phyloP scores from a whole-genome alignment of 805 yeast species.

The Zygoascus bituminiphila region DNA sequence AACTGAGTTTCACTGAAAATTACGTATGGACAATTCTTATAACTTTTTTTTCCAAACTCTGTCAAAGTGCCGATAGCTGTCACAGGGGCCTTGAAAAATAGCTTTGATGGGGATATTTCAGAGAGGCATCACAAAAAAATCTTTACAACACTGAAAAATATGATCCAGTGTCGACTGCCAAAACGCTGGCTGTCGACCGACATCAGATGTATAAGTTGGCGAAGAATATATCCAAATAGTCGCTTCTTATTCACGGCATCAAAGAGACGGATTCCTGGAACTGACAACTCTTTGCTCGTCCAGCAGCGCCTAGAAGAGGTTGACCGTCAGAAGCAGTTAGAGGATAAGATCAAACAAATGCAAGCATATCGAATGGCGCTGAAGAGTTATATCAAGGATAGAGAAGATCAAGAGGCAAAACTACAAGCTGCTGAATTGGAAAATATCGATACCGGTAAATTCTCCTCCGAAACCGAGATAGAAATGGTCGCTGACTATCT shows the following conservation, averaged over 20 bases:
- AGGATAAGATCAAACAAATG: constrained; percentile 13
- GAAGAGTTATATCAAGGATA: constrained; percentile 8
- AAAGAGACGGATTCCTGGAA: background rate
- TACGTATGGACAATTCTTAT: no score
- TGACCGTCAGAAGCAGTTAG: constrained; percentile 1
- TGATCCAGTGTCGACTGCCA: background rate
- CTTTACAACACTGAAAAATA: background rate
- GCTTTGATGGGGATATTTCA: no score
- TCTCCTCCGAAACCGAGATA: constrained; percentile 14
- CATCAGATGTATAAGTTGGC: background rate
- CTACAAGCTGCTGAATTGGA: constrained; percentile 8
- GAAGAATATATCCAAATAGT: background rate
- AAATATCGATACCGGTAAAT: constrained; percentile 1
- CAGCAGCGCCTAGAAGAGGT: constrained; percentile 5
- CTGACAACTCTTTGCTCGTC: background rate
- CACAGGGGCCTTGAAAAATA: no score
- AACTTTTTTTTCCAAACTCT: no score
- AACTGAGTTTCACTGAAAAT: no score
- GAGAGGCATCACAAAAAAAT: no score
- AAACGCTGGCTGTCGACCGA: background rate
- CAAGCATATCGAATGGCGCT: constrained; percentile 13
- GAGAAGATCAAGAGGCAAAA: constrained; percentile 16
- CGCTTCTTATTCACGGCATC: background rate
- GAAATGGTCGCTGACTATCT: constrained; percentile 9
- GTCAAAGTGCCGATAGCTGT: no score